Base-by-base conservation (phyloP, 1,284 basidiomycete genomes). In the Vanrija sp. region DNA sequence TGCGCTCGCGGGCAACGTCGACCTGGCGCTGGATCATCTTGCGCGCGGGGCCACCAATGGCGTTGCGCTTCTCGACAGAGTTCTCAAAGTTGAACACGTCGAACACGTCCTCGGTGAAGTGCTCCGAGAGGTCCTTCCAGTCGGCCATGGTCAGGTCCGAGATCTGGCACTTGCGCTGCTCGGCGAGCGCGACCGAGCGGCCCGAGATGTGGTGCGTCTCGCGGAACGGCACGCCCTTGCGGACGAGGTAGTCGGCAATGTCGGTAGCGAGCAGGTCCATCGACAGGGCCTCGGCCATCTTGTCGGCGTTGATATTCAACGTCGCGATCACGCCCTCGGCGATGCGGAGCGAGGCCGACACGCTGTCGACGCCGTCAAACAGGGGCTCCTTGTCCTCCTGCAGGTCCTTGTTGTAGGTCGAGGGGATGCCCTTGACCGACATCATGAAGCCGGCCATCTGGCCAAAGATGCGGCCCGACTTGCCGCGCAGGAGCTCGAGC, bases 181-280 rank as follows among this genome's bases (percentile, higher is more conserved):
- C 95, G 0, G 95, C 94, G 36, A 98, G 81, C 3, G 93, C 91
- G 51, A 98, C 95, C 16, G 94, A 90, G 35, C 91, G 87, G 15
- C 95, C 95, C 7, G 95, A 97, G 64, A 98, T 86, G 75, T 98
- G 95, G 75, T 98, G 95, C 2, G 95, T 98, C 78, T 98, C 93
- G 43, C 95, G 86, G 85, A 98, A 98, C 7, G 95, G 95, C 36
- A 94, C 92, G 61, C 95, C 95, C 82, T 97, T 97, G 66, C 93
- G 87, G 57, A 98, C 95, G 42, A 98, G 86, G 76, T 98, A 98
- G 73, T 98, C 95, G 9, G 95, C 96, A 37, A 98, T 78, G 71
- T 98, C 95, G 14, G 95, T 98, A 6, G 95, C 95, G 42, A 98
- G 85, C 65, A 98, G 90, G 75, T 98, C 95, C 83, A 92, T 92